Percentiles rank a stretch among this genome's conserved stretches.
Evolutionary conservation across 2,329 filamentous ascomycete genomes (phyloP).

Genomic region (Pyrenochaeta sp.): DNA sequence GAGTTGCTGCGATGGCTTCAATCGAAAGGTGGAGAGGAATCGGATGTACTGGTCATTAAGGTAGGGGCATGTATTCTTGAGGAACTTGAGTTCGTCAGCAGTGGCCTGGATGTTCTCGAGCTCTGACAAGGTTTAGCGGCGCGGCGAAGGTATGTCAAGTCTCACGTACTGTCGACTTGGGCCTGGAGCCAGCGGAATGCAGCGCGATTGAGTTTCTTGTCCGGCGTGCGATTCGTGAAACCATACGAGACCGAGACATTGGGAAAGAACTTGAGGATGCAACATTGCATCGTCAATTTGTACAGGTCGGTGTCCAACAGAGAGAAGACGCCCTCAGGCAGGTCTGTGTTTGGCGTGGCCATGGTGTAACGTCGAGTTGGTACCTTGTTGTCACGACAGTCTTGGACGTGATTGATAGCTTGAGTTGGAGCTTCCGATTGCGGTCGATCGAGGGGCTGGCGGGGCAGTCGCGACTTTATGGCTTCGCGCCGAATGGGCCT

Average conservation of each 20-base stretch:
- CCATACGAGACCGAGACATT: conserved; percentile 83
- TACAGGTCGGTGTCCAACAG: conserved; percentile 74
- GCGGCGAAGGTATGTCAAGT: background rate
- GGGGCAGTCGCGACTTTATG: conserved; percentile 26
- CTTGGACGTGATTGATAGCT: conserved; percentile 6
- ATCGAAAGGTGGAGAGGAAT: conserved; percentile 81
- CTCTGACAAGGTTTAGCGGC: conserved; percentile 57
- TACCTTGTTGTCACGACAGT: too few species aligned
- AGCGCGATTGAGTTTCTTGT: conserved; percentile 85
- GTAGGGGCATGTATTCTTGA: conserved; percentile 81
- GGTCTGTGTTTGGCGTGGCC: conserved; percentile 21
- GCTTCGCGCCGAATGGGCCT: background rate
- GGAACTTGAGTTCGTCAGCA: conserved; percentile 79
- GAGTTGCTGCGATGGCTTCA: conserved; percentile 83
- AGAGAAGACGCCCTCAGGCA: conserved; percentile 53
- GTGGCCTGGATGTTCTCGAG: conserved; percentile 83
- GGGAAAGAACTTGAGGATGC: conserved; percentile 87
- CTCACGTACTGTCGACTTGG: conserved; percentile 75
- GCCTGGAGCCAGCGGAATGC: conserved; percentile 86
- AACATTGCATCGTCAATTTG: conserved; percentile 97
- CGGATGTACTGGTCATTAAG: conserved; percentile 78
- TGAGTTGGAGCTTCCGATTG: conserved; percentile 20
- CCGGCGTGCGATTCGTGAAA: conserved; percentile 93
- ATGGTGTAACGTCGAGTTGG: conserved; percentile 30
- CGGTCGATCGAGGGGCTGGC: conserved; percentile 37